Conservation (phyloP, 192 early-diverging fungal genomes). For the Coemansia sp. region DNA sequence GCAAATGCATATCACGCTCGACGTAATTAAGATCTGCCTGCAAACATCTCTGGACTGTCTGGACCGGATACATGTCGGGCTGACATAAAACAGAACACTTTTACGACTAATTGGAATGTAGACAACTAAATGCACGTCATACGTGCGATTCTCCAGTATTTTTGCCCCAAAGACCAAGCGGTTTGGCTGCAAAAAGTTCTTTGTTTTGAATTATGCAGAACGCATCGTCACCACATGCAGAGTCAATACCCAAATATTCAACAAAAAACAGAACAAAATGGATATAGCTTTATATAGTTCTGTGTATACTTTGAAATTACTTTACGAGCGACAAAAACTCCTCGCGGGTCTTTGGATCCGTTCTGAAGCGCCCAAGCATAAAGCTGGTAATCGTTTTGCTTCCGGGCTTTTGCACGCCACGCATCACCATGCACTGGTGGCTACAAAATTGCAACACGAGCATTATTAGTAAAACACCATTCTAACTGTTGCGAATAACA, state of each 20-base stretch:
- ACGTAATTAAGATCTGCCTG: neutral
- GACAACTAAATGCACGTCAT: too few species aligned
- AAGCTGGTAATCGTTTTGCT: slow-evolving; percentile 89
- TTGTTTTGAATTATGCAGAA: slow-evolving; percentile 9
- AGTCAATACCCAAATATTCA: neutral
- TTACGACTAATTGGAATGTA: too few species aligned
- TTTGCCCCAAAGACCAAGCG: too few species aligned
- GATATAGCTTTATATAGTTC: neutral
- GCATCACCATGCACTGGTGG: slow-evolving; percentile 98
- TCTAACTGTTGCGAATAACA: slow-evolving; percentile 1
- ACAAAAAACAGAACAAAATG: neutral
- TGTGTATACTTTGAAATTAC: slow-evolving; percentile 8
- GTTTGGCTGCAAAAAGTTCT: too few species aligned
- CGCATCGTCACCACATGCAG: neutral
- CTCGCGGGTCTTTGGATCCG: slow-evolving; percentile 89
- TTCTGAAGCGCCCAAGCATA: slow-evolving; percentile 93
- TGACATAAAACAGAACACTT: neutral
- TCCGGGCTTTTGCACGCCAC: slow-evolving; percentile 97
- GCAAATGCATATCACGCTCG: neutral
- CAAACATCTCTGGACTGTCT: neutral
- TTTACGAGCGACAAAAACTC: slow-evolving; percentile 88
- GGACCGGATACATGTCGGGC: neutral
- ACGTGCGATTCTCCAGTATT: too few species aligned
- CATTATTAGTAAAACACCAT: neutral
- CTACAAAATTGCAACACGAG: slow-evolving; percentile 23